Evolutionary conservation across 1,139 yeast genomes (phyloP).

Genomic region (Nakaseomyces kungkrabaensis): DNA sequence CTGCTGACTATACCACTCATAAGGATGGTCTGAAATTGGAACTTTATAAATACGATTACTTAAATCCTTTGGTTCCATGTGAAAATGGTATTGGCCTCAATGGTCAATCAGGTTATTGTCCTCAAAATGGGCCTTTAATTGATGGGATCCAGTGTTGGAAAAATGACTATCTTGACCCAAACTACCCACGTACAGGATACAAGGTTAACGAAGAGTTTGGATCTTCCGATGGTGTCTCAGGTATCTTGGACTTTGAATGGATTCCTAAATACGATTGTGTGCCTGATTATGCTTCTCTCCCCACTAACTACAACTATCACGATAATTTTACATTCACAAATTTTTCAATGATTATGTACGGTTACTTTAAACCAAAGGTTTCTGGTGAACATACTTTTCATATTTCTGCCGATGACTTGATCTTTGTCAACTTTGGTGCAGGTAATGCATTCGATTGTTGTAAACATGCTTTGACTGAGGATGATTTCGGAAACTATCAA

Average conservation of each 20-base stretch:
- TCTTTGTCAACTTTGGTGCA: neutral
- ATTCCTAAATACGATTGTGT: neutral
- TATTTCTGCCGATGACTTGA: neutral
- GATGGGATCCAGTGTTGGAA: neutral
- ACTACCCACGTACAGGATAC: neutral
- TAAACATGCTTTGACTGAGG: neutral
- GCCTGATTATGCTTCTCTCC: neutral
- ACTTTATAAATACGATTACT: neutral
- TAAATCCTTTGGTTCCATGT: neutral
- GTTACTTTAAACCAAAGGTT: neutral
- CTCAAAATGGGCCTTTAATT: neutral
- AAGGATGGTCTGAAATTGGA: neutral
- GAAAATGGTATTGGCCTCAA: neutral
- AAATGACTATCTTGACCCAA: neutral
- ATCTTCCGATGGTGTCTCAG: neutral
- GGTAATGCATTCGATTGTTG: slow-evolving; percentile 1
- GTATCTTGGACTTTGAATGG: neutral
- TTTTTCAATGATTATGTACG: neutral
- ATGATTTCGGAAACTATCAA: slow-evolving; percentile 1
- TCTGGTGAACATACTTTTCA: neutral
- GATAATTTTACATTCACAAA: neutral
- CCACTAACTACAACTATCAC: neutral
- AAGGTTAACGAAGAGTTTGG: neutral
- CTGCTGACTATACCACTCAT: neutral
- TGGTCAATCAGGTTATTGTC: neutral